Percentiles rank a stretch among this genome's conserved stretches.
Conservation (phyloP, 2,329 filamentous ascomycete genomes). For the Fusarium verticillioides region DNA sequence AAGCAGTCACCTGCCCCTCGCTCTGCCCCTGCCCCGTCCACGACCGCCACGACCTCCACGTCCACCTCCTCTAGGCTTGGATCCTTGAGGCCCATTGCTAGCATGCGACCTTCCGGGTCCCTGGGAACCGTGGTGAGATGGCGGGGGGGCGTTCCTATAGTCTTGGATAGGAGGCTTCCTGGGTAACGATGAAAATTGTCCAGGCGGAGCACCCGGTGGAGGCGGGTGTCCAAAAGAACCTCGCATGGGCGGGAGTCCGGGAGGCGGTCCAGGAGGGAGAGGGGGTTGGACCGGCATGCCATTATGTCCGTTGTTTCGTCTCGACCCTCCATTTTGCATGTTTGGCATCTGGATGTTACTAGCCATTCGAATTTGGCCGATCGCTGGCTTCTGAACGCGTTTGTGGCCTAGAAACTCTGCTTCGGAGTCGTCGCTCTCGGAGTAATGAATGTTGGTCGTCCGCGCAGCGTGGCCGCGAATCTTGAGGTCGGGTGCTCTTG, state of each 20-base stretch:
- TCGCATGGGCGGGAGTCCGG: constrained; percentile 40
- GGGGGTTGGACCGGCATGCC: constrained; percentile 48
- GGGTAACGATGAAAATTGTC: constrained; percentile 44
- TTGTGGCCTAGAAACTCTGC: constrained; percentile 55
- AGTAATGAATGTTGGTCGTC: constrained; percentile 56
- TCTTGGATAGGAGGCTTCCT: constrained; percentile 46
- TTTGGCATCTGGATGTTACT: constrained; percentile 55
- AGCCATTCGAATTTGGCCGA: constrained; percentile 54
- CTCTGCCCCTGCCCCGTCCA: constrained; percentile 46
- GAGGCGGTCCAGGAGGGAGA: constrained; percentile 54
- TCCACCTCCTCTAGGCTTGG: constrained; percentile 33
- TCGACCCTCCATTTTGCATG: constrained; percentile 16
- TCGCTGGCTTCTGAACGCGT: constrained; percentile 46
- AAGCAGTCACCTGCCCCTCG: constrained; percentile 41
- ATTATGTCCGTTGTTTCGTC: constrained; percentile 32
- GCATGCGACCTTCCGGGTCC: constrained; percentile 23
- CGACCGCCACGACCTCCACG: constrained; percentile 44
- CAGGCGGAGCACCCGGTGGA: constrained; percentile 37
- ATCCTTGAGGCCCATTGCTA: constrained; percentile 33
- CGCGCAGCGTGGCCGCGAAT: constrained; percentile 50
- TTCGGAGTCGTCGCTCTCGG: constrained; percentile 61
- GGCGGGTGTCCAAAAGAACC: constrained; percentile 39
- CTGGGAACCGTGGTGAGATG: constrained; percentile 30
- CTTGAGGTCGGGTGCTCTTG: constrained; percentile 46
- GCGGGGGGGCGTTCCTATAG: constrained; percentile 47